These are phyloP conservation scores for Senna siamea DNA, from an alignment of 306 rosid genomes.

Conservation along the genomic window DNA sequence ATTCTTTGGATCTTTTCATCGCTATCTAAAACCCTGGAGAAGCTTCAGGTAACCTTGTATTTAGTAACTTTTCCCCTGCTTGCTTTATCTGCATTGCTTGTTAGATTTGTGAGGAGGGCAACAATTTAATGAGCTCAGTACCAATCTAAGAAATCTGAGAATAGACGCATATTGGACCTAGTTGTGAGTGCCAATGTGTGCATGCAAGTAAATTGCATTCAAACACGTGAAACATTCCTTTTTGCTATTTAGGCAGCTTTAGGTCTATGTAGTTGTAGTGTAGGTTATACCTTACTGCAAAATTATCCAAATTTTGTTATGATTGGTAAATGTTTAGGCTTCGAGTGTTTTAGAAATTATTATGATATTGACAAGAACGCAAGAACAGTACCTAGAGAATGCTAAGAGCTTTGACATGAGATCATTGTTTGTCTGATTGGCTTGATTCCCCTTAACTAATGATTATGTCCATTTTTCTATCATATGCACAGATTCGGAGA, in stretches of 20 bases:
- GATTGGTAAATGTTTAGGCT: neutral
- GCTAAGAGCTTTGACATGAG: slow-evolving; percentile 11
- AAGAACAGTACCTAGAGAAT: slow-evolving; percentile 19
- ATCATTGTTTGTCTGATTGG: slow-evolving; percentile 26
- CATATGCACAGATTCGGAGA: slow-evolving; percentile 57
- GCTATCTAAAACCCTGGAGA: slow-evolving; percentile 71
- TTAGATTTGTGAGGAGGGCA: slow-evolving; percentile 7
- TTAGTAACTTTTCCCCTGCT: slow-evolving; percentile 25
- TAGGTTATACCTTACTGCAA: neutral
- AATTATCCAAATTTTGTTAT: neutral
- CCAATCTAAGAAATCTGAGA: slow-evolving; percentile 7
- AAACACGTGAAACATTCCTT: neutral
- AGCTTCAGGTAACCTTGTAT: slow-evolving; percentile 69
- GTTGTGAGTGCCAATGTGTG: neutral
- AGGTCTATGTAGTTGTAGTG: neutral
- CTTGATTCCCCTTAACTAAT: slow-evolving; percentile 14
- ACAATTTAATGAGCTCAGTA: slow-evolving; percentile 1
- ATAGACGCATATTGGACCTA: slow-evolving; percentile 12
- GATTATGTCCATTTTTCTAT: slow-evolving; percentile 22
- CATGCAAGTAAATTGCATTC: neutral
- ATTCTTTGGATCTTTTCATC: slow-evolving; percentile 83
- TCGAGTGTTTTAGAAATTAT: neutral
- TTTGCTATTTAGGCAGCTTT: neutral
- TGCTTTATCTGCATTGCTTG: slow-evolving; percentile 13
- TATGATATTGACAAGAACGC: slow-evolving; percentile 12